Evolutionary conservation across 495 filamentous ascomycete species (phyloP), one percentile per base, ranked within the genome.

Genomic region (Penicillium flavigenum): DNA sequence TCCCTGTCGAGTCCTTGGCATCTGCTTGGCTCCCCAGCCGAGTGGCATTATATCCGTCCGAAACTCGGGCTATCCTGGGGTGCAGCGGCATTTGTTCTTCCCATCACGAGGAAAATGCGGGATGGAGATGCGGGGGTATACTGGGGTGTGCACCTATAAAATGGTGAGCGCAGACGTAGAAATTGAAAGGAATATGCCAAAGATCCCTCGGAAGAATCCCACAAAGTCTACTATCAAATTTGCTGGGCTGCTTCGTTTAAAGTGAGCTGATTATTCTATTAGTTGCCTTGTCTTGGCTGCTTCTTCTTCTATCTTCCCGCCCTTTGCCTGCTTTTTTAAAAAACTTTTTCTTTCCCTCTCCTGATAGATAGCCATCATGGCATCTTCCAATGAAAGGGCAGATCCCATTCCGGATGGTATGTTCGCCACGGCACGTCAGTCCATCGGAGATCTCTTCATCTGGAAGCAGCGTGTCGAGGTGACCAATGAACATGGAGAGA

Each of bases 391-490:
- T 53, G 78, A 84, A 52, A 73, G 74, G 11, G 83, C 84, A 43
- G 83, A 85, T 20, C 79, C 83, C 29, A 66, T 86, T 27, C 79
- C 84, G 17, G 81, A 79, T 65, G 86, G 85, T 27, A 75, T 81
- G 17, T 29, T 83, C 20, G 72, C 85, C 2, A 82, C 82, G 1
- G 83, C 84, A 1, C 79, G 75, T 46, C 86, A 89, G 60, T 70
- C 79, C 31, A 82, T 75, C 62, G 59, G 63, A n/a, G 85, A 89
- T 64, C 77, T 89, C 32, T 88, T 88, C 68, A 76, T 63, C 50
- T 88, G 83, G 81, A 86, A 85, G 64, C 84, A 87, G 71, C 76
- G 86, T 54, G 80, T 85, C n/a, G 74, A 81, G 31, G 75, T 88
- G 14, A 81, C 72, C 38, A 85, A 87, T 63, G 80, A 81, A 19